phyloP scores from a whole-genome alignment of 2,329 filamentous ascomycete species.

The Cladosporium sp. region DNA sequence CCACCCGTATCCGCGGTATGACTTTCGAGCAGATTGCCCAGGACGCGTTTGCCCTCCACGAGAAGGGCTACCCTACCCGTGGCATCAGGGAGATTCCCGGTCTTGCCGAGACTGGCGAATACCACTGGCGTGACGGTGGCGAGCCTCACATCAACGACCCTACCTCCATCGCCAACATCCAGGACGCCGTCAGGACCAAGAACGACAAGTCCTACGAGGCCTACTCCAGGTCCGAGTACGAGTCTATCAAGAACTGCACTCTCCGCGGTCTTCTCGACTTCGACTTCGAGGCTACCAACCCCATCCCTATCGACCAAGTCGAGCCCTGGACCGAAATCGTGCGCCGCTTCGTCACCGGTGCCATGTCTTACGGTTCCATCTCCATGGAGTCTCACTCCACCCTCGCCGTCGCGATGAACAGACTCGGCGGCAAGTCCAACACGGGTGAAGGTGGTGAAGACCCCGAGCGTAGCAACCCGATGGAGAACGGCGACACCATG shows the following conservation, averaged over 20 bases:
- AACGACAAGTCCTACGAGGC: slow-evolving; percentile 99
- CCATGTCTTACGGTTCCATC: slow-evolving; percentile 98
- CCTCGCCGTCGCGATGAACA: slow-evolving; percentile 93
- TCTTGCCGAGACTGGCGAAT: slow-evolving; percentile 88
- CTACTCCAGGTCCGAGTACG: slow-evolving; percentile 88
- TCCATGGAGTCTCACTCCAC: slow-evolving; percentile 98
- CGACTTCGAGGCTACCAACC: slow-evolving; percentile 80
- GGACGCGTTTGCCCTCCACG: slow-evolving; percentile 91
- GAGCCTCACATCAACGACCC: slow-evolving; percentile 96
- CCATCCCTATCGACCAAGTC: slow-evolving; percentile 92
- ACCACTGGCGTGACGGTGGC: slow-evolving; percentile 96
- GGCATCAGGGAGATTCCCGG: slow-evolving; percentile 72
- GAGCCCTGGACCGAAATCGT: slow-evolving; percentile 99
- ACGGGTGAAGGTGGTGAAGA: slow-evolving; percentile 97
- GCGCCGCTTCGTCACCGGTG: slow-evolving; percentile 90
- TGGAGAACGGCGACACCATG: slow-evolving; percentile 95
- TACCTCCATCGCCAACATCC: slow-evolving; percentile 90
- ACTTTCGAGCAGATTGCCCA: slow-evolving; percentile 92
- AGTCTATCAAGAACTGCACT: slow-evolving; percentile 95
- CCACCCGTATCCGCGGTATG: slow-evolving; percentile 88
- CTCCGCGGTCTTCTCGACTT: slow-evolving; percentile 93
- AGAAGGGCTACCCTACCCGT: slow-evolving; percentile 83
- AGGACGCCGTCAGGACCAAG: slow-evolving; percentile 93
- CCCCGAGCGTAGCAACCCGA: slow-evolving; percentile 77
- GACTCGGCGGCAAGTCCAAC: slow-evolving; percentile 94